A percentile compares a stretch with the other conserved stretches of the same genome.
Evolutionary conservation across 1,139 yeast genomes (phyloP).

Genomic region (Hansenula sp.): DNA sequence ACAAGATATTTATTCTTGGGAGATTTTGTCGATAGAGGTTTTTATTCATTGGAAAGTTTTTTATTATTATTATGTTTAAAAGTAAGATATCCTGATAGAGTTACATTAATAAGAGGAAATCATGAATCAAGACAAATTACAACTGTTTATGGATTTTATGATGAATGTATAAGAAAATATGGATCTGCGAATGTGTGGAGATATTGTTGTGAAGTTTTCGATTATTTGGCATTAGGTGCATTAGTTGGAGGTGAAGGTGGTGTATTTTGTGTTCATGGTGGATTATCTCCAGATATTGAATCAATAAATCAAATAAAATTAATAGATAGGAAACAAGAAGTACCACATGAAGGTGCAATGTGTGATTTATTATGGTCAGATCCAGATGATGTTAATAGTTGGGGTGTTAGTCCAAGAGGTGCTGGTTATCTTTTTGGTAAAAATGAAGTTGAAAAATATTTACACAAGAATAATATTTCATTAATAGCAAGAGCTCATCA

Average conservation of each 20-base stretch:
- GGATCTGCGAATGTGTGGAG: conserved; percentile 97
- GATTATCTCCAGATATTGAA: conserved; percentile 89
- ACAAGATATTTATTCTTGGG: conserved; percentile 33
- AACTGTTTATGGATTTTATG: conserved; percentile 96
- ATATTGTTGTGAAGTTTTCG: conserved; percentile 74
- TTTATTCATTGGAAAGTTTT: conserved; percentile 89
- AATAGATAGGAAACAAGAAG: conserved; percentile 69
- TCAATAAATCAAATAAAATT: conserved; percentile 80
- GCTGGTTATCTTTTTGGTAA: conserved; percentile 95
- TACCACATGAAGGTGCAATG: conserved; percentile 99
- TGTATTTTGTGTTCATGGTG: conserved; percentile 95
- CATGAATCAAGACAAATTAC: conserved; percentile 97
- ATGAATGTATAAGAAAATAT: conserved; percentile 92
- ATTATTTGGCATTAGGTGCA: conserved; percentile 91
- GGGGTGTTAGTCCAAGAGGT: conserved; percentile 98
- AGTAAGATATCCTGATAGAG: conserved; percentile 88
- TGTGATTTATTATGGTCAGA: conserved; percentile 97
- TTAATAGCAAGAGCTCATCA: conserved; percentile 97
- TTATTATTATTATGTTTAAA: conserved; percentile 75
- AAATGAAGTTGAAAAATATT: conserved; percentile 79
- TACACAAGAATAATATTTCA: conserved; percentile 74
- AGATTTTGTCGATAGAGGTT: conserved; percentile 96
- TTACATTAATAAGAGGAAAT: conserved; percentile 91
- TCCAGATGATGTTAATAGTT: conserved; percentile 93
- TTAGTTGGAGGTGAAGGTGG: conserved; percentile 60